phyloP scores from a whole-genome alignment of 805 yeast genomes.

The Maudiozyma serrabonitensis region DNA sequence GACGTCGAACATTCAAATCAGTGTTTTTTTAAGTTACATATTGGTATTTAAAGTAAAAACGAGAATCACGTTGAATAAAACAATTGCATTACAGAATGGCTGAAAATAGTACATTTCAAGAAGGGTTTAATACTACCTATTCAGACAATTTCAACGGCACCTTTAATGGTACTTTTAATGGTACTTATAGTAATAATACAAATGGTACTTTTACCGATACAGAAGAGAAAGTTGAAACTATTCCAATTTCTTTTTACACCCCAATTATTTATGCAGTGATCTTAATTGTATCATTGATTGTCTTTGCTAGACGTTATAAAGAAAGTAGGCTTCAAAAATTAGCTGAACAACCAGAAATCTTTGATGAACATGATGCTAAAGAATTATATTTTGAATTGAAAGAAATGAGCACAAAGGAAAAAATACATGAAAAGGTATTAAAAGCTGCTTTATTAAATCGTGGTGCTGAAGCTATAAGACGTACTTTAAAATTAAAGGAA shows the following conservation, averaged over 20 bases:
- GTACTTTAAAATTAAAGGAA: slow-evolving; percentile 76
- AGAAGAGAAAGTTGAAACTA: slow-evolving; percentile 27
- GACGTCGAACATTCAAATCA: neutral
- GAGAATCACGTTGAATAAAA: no score
- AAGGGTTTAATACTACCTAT: neutral
- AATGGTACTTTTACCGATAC: slow-evolving; percentile 2
- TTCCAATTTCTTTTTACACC: slow-evolving; percentile 47
- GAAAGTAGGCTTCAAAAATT: slow-evolving; percentile 42
- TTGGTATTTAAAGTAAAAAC: no score
- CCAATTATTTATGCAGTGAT: slow-evolving; percentile 71
- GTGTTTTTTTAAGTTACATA: no score
- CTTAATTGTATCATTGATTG: slow-evolving; percentile 51
- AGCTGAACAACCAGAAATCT: slow-evolving; percentile 59
- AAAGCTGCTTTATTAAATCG: slow-evolving; percentile 58
- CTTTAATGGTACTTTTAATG: slow-evolving; percentile 4
- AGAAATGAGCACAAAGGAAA: slow-evolving; percentile 27
- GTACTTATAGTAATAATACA: slow-evolving; percentile 3
- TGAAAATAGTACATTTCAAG: slow-evolving; percentile 8
- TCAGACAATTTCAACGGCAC: slow-evolving; percentile 1
- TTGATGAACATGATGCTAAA: slow-evolving; percentile 55
- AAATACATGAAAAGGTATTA: slow-evolving; percentile 61
- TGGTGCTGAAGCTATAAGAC: slow-evolving; percentile 82
- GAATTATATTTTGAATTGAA: slow-evolving; percentile 55
- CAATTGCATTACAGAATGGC: neutral
- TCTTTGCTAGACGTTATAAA: slow-evolving; percentile 64